phyloP scores from a whole-genome alignment of 1,139 yeast genomes.

The Hyphopichia pseudoburtonii region DNA sequence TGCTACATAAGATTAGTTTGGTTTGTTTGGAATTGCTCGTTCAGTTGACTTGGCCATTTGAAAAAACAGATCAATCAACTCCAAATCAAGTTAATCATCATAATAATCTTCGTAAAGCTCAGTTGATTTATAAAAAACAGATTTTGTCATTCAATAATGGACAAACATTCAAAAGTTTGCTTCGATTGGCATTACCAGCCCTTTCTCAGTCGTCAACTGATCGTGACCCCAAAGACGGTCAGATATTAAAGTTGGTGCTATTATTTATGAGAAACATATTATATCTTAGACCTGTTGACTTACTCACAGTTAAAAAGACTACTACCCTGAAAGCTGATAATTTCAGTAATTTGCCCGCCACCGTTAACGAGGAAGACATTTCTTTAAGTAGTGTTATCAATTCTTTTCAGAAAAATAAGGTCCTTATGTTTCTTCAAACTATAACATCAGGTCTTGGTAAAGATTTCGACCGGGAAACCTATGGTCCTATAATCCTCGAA shows the following conservation, averaged over 20 bases:
- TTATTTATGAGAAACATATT: constrained; percentile 74
- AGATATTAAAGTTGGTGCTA: constrained; percentile 69
- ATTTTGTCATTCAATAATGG: constrained; percentile 62
- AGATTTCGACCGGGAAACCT: constrained; percentile 60
- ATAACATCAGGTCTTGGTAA: constrained; percentile 63
- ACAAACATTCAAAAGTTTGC: constrained; percentile 63
- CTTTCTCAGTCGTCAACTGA: constrained; percentile 54
- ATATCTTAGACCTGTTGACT: constrained; percentile 68
- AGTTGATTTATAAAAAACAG: constrained; percentile 68
- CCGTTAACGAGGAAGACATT: constrained; percentile 63
- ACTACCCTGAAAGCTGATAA: constrained; percentile 12
- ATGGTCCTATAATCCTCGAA: constrained; percentile 69
- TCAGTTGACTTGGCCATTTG: constrained; percentile 83
- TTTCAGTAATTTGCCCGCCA: constrained; percentile 51
- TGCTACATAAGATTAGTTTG: constrained; percentile 60
- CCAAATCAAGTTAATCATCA: constrained; percentile 58
- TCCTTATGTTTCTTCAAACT: constrained; percentile 67
- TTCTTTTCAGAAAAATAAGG: constrained; percentile 66
- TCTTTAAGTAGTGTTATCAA: constrained; percentile 57
- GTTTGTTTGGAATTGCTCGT: constrained; percentile 79
- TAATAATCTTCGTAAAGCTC: constrained; percentile 64
- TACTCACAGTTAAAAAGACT: constrained; percentile 34
- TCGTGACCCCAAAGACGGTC: constrained; percentile 71
- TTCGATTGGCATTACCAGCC: constrained; percentile 69
- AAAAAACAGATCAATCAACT: constrained; percentile 44